Percentiles rank a stretch among this genome's conserved stretches.
phyloP scores from a whole-genome alignment of 768 basidiomycete genomes.

The Pleurotus ostreatus region DNA sequence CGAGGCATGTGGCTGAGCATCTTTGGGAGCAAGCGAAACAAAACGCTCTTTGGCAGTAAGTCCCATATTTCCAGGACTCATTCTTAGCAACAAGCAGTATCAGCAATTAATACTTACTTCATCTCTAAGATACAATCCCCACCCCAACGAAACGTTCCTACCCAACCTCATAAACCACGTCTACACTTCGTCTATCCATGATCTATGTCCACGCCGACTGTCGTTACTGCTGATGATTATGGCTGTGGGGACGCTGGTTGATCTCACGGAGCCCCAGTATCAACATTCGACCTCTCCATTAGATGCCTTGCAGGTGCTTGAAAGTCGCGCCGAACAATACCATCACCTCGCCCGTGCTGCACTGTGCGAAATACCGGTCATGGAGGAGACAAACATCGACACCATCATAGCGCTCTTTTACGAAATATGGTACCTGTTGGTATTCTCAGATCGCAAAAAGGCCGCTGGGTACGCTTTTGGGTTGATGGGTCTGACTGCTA shows the following conservation, averaged over 20 bases:
- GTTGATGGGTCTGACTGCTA: conserved; percentile 52
- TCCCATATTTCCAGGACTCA: conserved; percentile 1
- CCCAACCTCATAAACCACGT: conserved; percentile 64
- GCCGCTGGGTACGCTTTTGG: conserved; percentile 57
- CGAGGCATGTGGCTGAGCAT: conserved; percentile 51
- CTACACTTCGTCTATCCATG: conserved; percentile 47
- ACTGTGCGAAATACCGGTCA: conserved; percentile 56
- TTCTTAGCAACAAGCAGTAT: not conserved
- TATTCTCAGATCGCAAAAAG: conserved; percentile 68
- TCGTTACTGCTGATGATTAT: conserved; percentile 67
- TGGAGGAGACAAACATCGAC: conserved; percentile 67
- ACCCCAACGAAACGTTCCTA: conserved; percentile 60
- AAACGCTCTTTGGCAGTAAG: conserved; percentile 67
- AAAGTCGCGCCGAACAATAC: conserved; percentile 45
- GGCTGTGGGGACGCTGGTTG: conserved; percentile 65
- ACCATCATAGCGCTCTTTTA: conserved; percentile 52
- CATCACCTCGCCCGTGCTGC: conserved; percentile 57
- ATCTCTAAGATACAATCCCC: conserved; percentile 52
- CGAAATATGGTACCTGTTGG: conserved; percentile 61
- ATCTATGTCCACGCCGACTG: conserved; percentile 58
- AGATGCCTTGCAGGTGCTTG: not conserved
- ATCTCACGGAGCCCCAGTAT: conserved; percentile 35
- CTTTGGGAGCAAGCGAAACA: conserved; percentile 59
- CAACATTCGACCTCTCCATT: conserved; percentile 10
- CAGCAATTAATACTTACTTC: not conserved